phyloP scores from a whole-genome alignment of 495 filamentous ascomycete genomes.

The Penicillium goetzii region DNA sequence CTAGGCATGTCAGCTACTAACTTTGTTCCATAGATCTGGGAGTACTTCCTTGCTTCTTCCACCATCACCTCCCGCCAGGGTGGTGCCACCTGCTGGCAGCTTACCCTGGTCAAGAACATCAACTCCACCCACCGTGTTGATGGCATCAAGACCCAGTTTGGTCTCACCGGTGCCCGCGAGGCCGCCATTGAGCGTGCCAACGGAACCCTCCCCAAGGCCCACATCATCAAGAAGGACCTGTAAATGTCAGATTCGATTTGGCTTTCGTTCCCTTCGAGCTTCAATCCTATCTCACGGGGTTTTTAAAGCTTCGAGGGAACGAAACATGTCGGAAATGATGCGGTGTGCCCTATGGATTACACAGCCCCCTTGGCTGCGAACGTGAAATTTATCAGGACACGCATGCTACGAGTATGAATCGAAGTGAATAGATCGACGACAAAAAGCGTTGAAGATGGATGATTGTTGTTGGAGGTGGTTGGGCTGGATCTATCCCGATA shows the following conservation, averaged over 20 bases:
- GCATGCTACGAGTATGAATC: constrained; percentile 22
- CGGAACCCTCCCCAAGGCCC: constrained; percentile 47
- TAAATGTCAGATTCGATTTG: constrained; percentile 23
- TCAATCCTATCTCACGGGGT: background rate
- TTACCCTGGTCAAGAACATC: constrained; percentile 94
- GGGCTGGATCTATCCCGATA: background rate
- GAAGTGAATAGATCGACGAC: constrained; percentile 18
- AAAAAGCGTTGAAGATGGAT: constrained; percentile 1
- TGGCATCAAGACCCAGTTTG: constrained; percentile 76
- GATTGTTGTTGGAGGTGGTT: background rate
- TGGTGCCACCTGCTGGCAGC: constrained; percentile 92
- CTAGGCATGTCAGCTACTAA: background rate
- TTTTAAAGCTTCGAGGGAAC: background rate
- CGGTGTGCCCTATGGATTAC: constrained; percentile 6
- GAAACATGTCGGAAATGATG: constrained; percentile 1
- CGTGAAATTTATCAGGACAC: constrained; percentile 8
- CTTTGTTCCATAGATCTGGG: constrained; percentile 77
- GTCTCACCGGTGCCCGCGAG: constrained; percentile 69
- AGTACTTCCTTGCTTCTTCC: constrained; percentile 93
- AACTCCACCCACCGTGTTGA: constrained; percentile 95
- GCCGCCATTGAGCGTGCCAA: constrained; percentile 44
- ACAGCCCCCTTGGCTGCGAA: background rate
- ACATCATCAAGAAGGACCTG: constrained; percentile 43
- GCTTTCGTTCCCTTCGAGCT: constrained; percentile 12
- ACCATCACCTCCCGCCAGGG: constrained; percentile 95